A percentile compares a stretch with the other conserved stretches of the same genome.
These are phyloP conservation scores for Persicaria maculosa DNA, from an alignment of 148 eudicot genomes.

Conservation along the genomic window DNA sequence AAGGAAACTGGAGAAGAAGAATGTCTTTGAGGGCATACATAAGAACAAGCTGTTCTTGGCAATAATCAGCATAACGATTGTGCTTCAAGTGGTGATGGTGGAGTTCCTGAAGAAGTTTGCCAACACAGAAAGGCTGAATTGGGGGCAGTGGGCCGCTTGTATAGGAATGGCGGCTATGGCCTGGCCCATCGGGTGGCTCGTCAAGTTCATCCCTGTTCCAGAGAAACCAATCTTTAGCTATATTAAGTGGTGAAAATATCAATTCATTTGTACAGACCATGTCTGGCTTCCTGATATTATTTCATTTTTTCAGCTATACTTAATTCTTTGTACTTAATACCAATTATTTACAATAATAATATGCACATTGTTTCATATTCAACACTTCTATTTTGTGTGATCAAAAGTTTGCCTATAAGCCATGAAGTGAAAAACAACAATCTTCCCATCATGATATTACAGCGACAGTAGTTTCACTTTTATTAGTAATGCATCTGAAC, in stretches of 20 bases:
- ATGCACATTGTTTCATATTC: not conserved
- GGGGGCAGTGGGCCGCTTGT: constrained; percentile 34
- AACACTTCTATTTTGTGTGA: not conserved
- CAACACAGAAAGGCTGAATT: constrained; percentile 24
- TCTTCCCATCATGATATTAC: too few relatives aligned
- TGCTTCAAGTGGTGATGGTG: constrained; percentile 35
- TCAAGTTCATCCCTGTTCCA: constrained; percentile 29
- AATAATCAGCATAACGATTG: constrained; percentile 22
- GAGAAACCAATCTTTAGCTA: constrained; percentile 26
- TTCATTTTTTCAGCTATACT: not conserved
- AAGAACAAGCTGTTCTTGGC: constrained; percentile 29
- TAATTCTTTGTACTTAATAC: not conserved
- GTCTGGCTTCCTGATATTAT: not conserved
- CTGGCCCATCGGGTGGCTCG: constrained; percentile 29
- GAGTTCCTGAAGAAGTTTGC: constrained; percentile 33
- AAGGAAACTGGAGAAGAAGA: constrained; percentile 30
- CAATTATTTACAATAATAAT: not conserved
- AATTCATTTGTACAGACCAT: not conserved
- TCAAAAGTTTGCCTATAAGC: too few relatives aligned
- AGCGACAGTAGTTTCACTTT: too few relatives aligned
- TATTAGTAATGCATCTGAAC: too few relatives aligned
- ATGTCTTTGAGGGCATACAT: constrained; percentile 30
- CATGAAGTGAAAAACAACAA: too few relatives aligned
- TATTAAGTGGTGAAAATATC: constrained; percentile 13
- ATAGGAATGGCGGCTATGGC: constrained; percentile 22